These are phyloP conservation scores for Colletotrichum euphorbiae DNA, from an alignment of 2,329 filamentous ascomycete species.

Conservation along the genomic window DNA sequence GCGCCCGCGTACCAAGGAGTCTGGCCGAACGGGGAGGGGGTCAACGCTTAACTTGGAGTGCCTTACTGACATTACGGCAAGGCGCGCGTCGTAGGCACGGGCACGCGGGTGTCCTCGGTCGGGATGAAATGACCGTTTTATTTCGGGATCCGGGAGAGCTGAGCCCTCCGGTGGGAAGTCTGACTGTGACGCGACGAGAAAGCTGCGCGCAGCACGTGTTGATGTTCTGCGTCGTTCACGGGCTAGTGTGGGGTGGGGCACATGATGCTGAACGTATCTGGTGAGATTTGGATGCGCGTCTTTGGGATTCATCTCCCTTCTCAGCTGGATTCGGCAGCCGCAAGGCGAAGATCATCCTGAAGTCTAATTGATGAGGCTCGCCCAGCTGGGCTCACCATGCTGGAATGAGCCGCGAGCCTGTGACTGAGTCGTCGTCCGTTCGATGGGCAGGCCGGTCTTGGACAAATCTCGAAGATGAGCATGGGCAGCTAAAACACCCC, in stretches of 20 bases:
- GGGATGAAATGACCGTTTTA: background rate
- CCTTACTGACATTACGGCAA: constrained; percentile 32
- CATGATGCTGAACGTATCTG: background rate
- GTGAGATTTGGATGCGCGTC: constrained; percentile 13
- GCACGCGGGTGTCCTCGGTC: background rate
- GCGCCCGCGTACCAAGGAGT: background rate
- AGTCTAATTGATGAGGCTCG: constrained; percentile 33
- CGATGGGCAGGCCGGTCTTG: background rate
- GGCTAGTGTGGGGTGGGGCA: background rate
- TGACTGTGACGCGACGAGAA: background rate
- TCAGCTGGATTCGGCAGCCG: no score
- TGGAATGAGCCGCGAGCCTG: constrained; percentile 9
- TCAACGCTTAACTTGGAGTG: constrained; percentile 9
- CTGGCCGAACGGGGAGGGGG: constrained; percentile 11
- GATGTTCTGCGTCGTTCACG: constrained; percentile 20
- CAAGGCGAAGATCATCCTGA: background rate
- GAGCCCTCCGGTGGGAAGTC: background rate
- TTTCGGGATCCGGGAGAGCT: constrained; percentile 3
- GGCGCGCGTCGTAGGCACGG: constrained; percentile 14
- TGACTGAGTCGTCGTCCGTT: background rate
- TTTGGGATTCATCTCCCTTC: background rate
- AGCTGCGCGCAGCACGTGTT: background rate
- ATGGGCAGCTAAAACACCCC: constrained; percentile 30
- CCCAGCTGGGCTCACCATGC: constrained; percentile 16
- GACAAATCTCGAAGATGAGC: constrained; percentile 13